phyloP scores from a whole-genome alignment of 352 stramenopile species.

The Plasmopara muralis region DNA sequence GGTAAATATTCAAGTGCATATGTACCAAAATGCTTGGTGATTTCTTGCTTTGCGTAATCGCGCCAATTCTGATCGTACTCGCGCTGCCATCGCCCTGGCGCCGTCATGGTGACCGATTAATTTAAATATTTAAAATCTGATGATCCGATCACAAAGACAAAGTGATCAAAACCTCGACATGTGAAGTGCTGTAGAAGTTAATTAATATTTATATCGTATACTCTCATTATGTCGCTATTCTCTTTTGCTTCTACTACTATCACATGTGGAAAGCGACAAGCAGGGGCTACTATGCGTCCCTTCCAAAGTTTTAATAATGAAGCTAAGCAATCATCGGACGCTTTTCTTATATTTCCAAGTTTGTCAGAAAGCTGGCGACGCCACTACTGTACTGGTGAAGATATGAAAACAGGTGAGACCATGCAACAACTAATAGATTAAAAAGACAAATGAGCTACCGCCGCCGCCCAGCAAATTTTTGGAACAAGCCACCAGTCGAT shows the following conservation, averaged over 20 bases:
- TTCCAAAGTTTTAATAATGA: no score
- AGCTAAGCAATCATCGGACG: not conserved
- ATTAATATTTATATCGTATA: no score
- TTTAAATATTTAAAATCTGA: slow-evolving; percentile 24
- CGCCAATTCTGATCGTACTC: slow-evolving; percentile 65
- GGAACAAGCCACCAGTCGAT: slow-evolving; percentile 26
- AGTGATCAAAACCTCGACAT: no score
- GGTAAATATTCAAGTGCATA: slow-evolving; percentile 16
- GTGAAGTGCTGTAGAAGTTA: not conserved
- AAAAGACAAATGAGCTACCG: slow-evolving; percentile 20
- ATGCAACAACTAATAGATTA: slow-evolving; percentile 8
- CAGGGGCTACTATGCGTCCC: no score
- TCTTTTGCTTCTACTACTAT: no score
- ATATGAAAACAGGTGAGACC: slow-evolving; percentile 28
- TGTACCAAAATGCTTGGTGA: slow-evolving; percentile 33
- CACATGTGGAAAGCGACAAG: no score
- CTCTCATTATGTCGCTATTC: no score
- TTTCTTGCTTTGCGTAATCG: slow-evolving; percentile 29
- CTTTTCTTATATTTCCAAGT: slow-evolving; percentile 11
- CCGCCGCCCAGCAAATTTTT: slow-evolving; percentile 26
- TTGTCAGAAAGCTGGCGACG: slow-evolving; percentile 12
- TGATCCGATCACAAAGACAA: not conserved
- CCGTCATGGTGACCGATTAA: slow-evolving; percentile 5
- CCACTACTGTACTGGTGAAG: slow-evolving; percentile 26
- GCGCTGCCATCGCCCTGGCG: slow-evolving; percentile 36